Percentiles rank a stretch among this genome's conserved stretches.
Evolutionary conservation across 805 yeast species (phyloP).

Genomic region (Ogataea saltuana): DNA sequence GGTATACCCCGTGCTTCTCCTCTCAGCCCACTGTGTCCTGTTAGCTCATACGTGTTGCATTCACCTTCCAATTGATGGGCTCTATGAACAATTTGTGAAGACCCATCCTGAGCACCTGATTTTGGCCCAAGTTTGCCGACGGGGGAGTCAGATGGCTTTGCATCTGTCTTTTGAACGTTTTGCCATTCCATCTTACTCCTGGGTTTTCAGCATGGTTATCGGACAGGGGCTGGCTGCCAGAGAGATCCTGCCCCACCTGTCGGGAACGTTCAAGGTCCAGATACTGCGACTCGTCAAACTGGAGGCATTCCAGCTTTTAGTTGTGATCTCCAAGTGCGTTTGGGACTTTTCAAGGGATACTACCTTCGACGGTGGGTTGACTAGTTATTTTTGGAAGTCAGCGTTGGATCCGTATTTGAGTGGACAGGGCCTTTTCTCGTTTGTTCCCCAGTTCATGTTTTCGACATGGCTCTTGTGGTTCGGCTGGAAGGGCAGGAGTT

Average conservation of each 20-base stretch:
- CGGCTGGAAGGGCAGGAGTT: constrained; percentile 1
- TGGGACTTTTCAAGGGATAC: background rate
- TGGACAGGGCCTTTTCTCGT: too few species aligned
- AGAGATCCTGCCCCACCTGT: background rate
- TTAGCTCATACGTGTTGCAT: constrained; percentile 10
- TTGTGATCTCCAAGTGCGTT: background rate
- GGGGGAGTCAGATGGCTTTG: background rate
- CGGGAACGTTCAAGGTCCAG: background rate
- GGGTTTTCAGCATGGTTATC: background rate
- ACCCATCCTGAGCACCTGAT: background rate
- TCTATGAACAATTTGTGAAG: background rate
- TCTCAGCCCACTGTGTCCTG: constrained; percentile 4
- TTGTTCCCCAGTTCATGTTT: constrained; percentile 5
- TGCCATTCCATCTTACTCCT: background rate
- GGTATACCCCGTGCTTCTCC: background rate
- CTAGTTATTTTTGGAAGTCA: too few species aligned
- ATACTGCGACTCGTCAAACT: background rate
- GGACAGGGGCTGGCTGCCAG: background rate
- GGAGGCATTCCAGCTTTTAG: background rate
- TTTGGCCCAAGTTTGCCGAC: background rate
- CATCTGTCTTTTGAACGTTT: background rate
- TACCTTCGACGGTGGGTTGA: too few species aligned
- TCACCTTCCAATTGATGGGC: constrained; percentile 4
- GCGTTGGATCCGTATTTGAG: too few species aligned
- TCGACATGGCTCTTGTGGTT: constrained; percentile 16